Evolutionary conservation across 1,284 basidiomycete genomes (phyloP), one percentile per base, ranked within the genome.

Genomic region (Thecaphora frezii): DNA sequence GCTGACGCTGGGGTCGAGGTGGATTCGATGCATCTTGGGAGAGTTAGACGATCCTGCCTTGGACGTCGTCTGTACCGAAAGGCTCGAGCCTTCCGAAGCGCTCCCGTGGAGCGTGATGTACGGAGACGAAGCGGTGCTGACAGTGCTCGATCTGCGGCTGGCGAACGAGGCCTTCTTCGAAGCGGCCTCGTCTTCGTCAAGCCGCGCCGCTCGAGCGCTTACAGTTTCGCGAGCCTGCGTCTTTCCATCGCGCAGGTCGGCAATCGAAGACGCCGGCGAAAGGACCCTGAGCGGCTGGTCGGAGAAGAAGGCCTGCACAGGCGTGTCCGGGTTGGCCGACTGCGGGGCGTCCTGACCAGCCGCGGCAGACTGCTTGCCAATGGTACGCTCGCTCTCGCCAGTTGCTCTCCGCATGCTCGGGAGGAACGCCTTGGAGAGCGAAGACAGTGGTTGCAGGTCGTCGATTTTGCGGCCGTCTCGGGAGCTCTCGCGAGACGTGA

Each of bases 1-100:
- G 58, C 71, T 72, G 28, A 74, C 51, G 25, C 49, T 53, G 12
- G 73, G 63, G 30, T 76, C 64, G 36, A 61, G 53, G 28, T 54
- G 24, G 37, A 61, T 52, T 19, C 63, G 63, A 42, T 59, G 61
- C 30, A 33, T 40, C 13, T 55, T 25, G 28, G 58, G 54, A 33
- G 63, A 66, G 9, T 38, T 36, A 18, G 54, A 45, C 16, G 33
- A 4, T 14, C 33, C 33, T 3, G 13, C 33, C 33, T 16, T 36
- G 12, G 33, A 36, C 33, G 13, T 36, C 33, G 33, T 36, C 33
- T 36, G 33, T 18, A 36, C 33, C 33, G 33, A 36, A 4, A 36
- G 33, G 33, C 13, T 36, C 7, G 33, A 36, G 4, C 12, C 33
- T 14, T 36, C 12, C 33, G 33, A 36, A 3, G 33, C 33, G 33